Conservation (phyloP, 2,329 filamentous ascomycete species). For the Colletotrichum sp. region DNA sequence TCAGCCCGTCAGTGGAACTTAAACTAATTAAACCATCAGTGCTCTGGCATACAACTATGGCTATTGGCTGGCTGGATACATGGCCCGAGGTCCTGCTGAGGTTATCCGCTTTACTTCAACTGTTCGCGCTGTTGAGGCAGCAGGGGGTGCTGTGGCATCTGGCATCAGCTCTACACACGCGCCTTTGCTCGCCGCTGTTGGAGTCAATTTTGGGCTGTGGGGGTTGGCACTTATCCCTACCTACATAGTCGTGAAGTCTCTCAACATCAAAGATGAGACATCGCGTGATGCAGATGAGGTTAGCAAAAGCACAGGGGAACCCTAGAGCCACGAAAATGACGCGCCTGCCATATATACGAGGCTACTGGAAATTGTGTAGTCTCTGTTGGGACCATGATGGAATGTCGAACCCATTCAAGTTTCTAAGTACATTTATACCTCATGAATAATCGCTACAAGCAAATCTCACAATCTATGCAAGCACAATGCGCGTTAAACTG, state of each 20-base stretch:
- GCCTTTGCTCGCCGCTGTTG: slow-evolving; percentile 13
- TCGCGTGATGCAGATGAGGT: not conserved
- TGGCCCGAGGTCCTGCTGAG: slow-evolving; percentile 11
- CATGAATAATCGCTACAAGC: too few species aligned
- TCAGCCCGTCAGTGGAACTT: not conserved
- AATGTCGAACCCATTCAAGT: not conserved
- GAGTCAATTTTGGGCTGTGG: slow-evolving; percentile 23
- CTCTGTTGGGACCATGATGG: not conserved
- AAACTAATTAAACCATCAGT: not conserved
- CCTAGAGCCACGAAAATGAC: not conserved
- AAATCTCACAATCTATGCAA: not conserved
- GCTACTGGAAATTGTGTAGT: rapidly evolving
- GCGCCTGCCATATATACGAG: too few species aligned
- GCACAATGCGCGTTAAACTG: not conserved
- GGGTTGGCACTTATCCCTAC: slow-evolving; percentile 17
- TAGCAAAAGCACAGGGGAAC: not conserved
- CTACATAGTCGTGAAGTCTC: slow-evolving; percentile 14
- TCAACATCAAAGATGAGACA: not conserved
- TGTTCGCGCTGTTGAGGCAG: slow-evolving; percentile 12
- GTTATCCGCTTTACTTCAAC: slow-evolving; percentile 5
- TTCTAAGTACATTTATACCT: not conserved
- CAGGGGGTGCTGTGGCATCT: slow-evolving; percentile 10
- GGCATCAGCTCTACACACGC: slow-evolving; percentile 18
- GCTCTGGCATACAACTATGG: slow-evolving; percentile 12
- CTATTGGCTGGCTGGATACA: slow-evolving; percentile 7